A percentile compares a stretch with the other conserved stretches of the same genome.
These are phyloP conservation scores for Solanum etuberosum DNA, from an alignment of 257 asterid species.

Conservation along the genomic window DNA sequence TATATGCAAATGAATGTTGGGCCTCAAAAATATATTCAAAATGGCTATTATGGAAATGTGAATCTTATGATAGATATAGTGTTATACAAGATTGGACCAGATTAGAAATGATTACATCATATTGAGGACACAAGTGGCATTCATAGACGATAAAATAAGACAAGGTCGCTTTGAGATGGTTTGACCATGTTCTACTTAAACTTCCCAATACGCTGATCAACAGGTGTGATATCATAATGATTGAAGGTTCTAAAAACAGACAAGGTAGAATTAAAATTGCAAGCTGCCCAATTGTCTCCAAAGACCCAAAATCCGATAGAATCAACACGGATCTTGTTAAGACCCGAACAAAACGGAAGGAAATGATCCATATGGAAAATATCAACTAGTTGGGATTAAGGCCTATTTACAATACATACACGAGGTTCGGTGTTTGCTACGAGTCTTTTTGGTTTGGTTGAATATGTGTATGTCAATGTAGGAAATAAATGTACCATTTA, in stretches of 20 bases:
- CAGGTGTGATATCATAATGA: not conserved
- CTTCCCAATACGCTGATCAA: not conserved
- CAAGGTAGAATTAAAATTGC: not conserved
- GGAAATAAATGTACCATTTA: not conserved
- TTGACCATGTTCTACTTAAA: not conserved
- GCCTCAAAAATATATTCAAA: not conserved
- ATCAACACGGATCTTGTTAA: not conserved
- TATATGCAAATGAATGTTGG: not conserved
- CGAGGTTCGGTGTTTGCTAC: not conserved
- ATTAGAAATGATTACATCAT: not conserved
- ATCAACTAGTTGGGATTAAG: not conserved
- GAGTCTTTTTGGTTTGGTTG: not conserved
- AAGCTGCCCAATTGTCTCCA: not conserved
- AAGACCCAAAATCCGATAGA: not conserved
- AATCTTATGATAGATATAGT: not conserved
- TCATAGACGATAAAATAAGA: not conserved
- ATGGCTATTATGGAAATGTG: not conserved
- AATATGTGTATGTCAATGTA: not conserved
- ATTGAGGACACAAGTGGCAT: not conserved
- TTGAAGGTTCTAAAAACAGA: not conserved
- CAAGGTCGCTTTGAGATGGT: not conserved
- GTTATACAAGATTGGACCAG: not conserved
- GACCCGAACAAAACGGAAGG: not conserved
- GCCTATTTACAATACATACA: not conserved
- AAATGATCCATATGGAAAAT: not conserved